A percentile compares a stretch with the other conserved stretches of the same genome.
Conservation (phyloP, 2,329 filamentous ascomycete species). For the Ophiocordyceps unilateralis region DNA sequence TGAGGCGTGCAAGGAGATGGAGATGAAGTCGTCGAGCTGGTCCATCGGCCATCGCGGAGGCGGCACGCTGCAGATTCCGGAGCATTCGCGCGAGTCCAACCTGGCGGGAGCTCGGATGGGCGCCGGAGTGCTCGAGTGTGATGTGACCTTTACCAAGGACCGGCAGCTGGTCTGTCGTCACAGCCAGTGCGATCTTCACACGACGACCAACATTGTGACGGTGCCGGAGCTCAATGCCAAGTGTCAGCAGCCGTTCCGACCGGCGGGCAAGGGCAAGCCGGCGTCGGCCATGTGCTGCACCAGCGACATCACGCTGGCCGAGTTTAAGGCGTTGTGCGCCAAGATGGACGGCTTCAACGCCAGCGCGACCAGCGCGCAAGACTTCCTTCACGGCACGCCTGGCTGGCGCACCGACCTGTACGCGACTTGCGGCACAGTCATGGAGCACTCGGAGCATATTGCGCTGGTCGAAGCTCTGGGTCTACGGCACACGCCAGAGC, state of each 20-base stretch:
- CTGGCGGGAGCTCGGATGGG: conserved; percentile 50
- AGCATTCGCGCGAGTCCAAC: conserved; percentile 42
- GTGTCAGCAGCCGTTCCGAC: conserved; percentile 44
- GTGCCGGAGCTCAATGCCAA: conserved; percentile 45
- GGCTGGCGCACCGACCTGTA: conserved; percentile 50
- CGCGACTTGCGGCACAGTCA: conserved; percentile 42
- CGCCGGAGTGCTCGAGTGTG: conserved; percentile 49
- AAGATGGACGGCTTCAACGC: conserved; percentile 52
- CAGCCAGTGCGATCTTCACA: conserved; percentile 50
- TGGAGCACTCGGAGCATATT: conserved; percentile 46
- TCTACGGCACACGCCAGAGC: conserved; percentile 47
- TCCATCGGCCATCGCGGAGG: conserved; percentile 46
- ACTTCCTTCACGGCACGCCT: conserved; percentile 41
- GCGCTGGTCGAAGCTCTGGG: conserved; percentile 37
- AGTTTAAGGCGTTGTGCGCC: conserved; percentile 50
- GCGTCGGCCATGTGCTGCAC: conserved; percentile 55
- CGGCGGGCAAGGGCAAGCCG: conserved; percentile 27
- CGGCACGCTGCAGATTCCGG: conserved; percentile 44
- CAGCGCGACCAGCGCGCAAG: conserved; percentile 36
- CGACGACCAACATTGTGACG: conserved; percentile 48
- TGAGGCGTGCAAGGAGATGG: conserved; percentile 36
- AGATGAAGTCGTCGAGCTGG: conserved; percentile 33
- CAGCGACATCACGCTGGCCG: conserved; percentile 48
- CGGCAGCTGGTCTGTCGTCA: conserved; percentile 51
- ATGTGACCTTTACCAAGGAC: conserved; percentile 50